Base-by-base conservation (phyloP, 495 filamentous ascomycete genomes). In the Clohesyomyces aquaticus region DNA sequence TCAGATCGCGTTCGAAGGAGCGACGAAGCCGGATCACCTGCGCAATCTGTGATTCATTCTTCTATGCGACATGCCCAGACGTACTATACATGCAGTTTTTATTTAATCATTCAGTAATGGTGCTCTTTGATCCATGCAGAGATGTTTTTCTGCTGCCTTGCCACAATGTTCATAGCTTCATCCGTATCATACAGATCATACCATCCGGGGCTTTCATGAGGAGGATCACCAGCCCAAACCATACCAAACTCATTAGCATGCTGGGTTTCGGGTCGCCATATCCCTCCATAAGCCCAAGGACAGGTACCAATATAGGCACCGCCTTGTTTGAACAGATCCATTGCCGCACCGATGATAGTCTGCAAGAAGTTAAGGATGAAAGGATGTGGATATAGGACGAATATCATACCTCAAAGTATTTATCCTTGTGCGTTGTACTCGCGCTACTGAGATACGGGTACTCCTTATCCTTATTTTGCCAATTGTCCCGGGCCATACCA, bases 121-220 rank as follows among this genome's bases (percentile, higher is more conserved):
- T 23, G 22, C 22, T 51, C 28, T 22, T 25, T 28, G 19, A 52
- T 52, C 64, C 64, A 67, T 6, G 3, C 26, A 14, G 42, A n/a
- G 12, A 71, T 48, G 23, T 69, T 47, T 46, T 67, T 58, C 48
- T 66, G 51, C 55, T 71, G 69, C 26, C 60, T 35, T 41, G 46
- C 45, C 11, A 72, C 58, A 42, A 72, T 67, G 29, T 67, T 62
- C 67, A 72, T 67, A 21, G 70, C 64, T 22, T 66, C 55, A 35
- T 72, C 70, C 4, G 62, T 67, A 49, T 72, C 70, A 59, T 72
- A 72, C 48, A 72, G 38, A 57, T 72, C 70, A 42, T 72, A 72
- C 70, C 70, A 72, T 0, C 70, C 70, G 12, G 70, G 67, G 3
- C 63, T 59, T 59, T 72, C 70, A 41, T 72, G 70, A 0, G 70